Conservation (phyloP, 257 asterid genomes). For the Solanum habrochaites region DNA sequence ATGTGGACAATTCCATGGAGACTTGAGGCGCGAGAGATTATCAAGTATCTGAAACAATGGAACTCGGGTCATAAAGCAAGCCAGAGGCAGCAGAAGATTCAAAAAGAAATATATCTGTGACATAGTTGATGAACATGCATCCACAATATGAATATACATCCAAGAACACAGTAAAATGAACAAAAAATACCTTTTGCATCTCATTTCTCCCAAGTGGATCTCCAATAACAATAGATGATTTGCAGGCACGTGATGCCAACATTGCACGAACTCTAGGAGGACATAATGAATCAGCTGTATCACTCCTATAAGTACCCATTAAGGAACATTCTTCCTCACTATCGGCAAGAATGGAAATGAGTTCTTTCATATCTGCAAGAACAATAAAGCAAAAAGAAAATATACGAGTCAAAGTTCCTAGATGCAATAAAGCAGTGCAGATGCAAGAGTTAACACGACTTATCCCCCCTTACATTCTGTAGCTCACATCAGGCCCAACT, state of each 20-base stretch:
- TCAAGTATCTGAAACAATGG: slow-evolving; percentile 53
- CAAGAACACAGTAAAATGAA: background rate
- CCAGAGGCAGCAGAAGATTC: background rate
- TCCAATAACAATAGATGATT: slow-evolving; percentile 84
- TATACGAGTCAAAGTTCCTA: background rate
- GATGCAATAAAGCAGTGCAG: background rate
- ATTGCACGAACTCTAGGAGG: slow-evolving; percentile 85
- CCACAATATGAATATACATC: background rate
- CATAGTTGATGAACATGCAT: too few species aligned
- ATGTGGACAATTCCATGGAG: slow-evolving; percentile 99
- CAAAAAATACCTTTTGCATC: slow-evolving; percentile 63
- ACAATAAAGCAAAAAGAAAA: background rate
- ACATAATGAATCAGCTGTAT: slow-evolving; percentile 72
- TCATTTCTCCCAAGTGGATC: slow-evolving; percentile 81
- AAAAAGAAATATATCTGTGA: too few species aligned
- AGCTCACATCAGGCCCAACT: background rate
- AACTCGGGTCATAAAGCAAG: background rate
- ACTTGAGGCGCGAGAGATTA: slow-evolving; percentile 62
- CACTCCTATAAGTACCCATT: slow-evolving; percentile 57
- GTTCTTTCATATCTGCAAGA: slow-evolving; percentile 66
- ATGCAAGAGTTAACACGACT: background rate
- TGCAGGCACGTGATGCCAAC: slow-evolving; percentile 98
- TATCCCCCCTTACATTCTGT: background rate
- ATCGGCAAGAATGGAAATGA: slow-evolving; percentile 65
- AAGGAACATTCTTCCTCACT: slow-evolving; percentile 76